Conservation (phyloP, 805 yeast genomes). For the Metschnikowia drakensbergensis region DNA sequence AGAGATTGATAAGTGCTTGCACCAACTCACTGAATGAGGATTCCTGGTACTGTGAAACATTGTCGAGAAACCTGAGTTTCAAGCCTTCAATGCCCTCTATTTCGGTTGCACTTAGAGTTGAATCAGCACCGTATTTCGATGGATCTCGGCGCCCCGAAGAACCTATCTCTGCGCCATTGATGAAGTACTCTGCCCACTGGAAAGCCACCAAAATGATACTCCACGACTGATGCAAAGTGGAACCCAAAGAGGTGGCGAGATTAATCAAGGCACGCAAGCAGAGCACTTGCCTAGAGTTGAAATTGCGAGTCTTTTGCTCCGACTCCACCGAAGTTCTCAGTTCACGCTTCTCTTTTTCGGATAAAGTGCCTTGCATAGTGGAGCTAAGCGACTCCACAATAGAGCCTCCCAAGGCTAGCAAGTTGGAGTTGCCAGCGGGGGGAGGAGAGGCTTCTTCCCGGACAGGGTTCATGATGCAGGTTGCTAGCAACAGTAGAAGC, state of each 20-base stretch:
- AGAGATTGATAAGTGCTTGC: constrained; percentile 43
- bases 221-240: constrained; percentile 70
- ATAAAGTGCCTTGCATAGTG: constrained; percentile 20
- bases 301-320: constrained; percentile 9
- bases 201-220: constrained; percentile 51
- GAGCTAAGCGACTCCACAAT: constrained; percentile 50
- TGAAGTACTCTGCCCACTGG: constrained; percentile 73
- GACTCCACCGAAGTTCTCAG: neutral
- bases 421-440: constrained; percentile 6
- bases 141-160: neutral
- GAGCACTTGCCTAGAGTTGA: constrained; percentile 66
- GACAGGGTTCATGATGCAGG: constrained; percentile 35
- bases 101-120: constrained; percentile 45
- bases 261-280: constrained; percentile 77
- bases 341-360: neutral
- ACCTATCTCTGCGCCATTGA: constrained; percentile 50
- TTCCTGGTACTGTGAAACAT: constrained; percentile 52
- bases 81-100: constrained; percentile 51
- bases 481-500: constrained; percentile 26
- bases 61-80: constrained; percentile 57
- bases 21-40: constrained; percentile 49
- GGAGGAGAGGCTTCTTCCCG: neutral
- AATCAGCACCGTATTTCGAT: constrained; percentile 12
- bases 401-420: constrained; percentile 46
- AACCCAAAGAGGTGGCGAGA: constrained; percentile 77